A percentile compares a stretch with the other conserved stretches of the same genome.
Conservation (phyloP, 441 rosid species). For the Brassica balearica region DNA sequence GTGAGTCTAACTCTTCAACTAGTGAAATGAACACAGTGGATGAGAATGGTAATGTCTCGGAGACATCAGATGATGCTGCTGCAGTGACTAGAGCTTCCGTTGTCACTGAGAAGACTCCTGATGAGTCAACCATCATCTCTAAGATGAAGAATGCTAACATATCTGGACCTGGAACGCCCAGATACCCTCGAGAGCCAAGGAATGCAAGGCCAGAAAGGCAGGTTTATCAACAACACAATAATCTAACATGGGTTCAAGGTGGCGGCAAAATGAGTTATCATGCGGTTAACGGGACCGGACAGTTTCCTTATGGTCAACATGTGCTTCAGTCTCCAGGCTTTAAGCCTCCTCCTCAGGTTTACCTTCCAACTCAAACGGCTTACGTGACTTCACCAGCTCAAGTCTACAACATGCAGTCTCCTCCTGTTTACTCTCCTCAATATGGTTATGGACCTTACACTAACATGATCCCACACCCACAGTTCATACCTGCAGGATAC, state of each 20-base stretch:
- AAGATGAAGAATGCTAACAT: conserved; percentile 53
- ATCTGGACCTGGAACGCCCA: conserved; percentile 41
- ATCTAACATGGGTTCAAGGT: conserved; percentile 49
- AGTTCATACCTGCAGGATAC: conserved; percentile 58
- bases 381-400: conserved; percentile 53
- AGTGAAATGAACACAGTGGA: conserved; percentile 47
- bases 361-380: conserved; percentile 50
- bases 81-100: conserved; percentile 34
- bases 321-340: conserved; percentile 61
- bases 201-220: conserved; percentile 43
- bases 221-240: conserved; percentile 49
- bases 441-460: conserved; percentile 60
- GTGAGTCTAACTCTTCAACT: conserved; percentile 51
- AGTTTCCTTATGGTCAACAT: conserved; percentile 47
- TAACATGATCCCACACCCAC: conserved; percentile 46
- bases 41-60: conserved; percentile 43
- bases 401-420: conserved; percentile 52
- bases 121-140: conserved; percentile 40
- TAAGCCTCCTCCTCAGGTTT: conserved; percentile 51
- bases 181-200: conserved; percentile 40
- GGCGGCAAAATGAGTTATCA: conserved; percentile 46
- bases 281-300: conserved; percentile 46
- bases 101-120: conserved; percentile 36
- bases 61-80: conserved; percentile 46
- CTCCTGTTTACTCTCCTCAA: conserved; percentile 57